A percentile compares a stretch with the other conserved stretches of the same genome.
phyloP scores from a whole-genome alignment of 2,329 filamentous ascomycete genomes.

The Thielaviopsis euricoi region DNA sequence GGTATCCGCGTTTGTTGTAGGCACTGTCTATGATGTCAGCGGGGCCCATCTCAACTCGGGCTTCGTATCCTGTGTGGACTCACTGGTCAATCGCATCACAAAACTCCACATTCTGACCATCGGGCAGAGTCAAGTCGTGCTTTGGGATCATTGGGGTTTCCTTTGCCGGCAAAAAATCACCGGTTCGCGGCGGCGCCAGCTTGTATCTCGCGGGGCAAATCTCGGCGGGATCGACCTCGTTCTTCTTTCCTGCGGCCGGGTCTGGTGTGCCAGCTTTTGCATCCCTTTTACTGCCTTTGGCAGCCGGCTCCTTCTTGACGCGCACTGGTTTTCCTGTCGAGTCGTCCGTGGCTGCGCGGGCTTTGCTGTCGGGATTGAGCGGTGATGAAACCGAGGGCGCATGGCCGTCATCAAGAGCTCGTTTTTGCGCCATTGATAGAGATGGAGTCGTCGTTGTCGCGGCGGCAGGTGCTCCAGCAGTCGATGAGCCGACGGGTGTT shows the following conservation, averaged over 20 bases:
- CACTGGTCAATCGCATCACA: constrained; percentile 50
- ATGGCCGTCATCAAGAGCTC: constrained; percentile 51
- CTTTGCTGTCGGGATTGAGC: constrained; percentile 47
- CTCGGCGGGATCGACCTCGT: constrained; percentile 26
- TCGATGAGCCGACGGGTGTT: neutral
- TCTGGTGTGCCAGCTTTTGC: constrained; percentile 36
- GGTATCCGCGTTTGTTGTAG: constrained; percentile 56
- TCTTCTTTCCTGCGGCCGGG: constrained; percentile 29
- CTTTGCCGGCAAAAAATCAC: constrained; percentile 43
- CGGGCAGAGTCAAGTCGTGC: constrained; percentile 32
- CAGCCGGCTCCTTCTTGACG: constrained; percentile 45
- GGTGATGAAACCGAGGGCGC: constrained; percentile 56
- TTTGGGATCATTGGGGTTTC: constrained; percentile 40
- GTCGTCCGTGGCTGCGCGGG: constrained; percentile 33
- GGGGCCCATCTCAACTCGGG: neutral
- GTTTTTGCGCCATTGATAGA: constrained; percentile 44
- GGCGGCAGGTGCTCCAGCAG: neutral
- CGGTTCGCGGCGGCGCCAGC: constrained; percentile 43
- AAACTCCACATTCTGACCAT: constrained; percentile 38
- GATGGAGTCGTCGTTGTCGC: constrained; percentile 20
- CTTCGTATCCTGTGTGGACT: constrained; percentile 16
- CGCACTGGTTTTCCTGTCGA: constrained; percentile 24
- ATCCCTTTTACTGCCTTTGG: constrained; percentile 42
- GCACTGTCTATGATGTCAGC: constrained; percentile 25
- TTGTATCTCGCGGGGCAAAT: constrained; percentile 43